Percentiles rank a stretch among this genome's conserved stretches.
Conservation (phyloP, 1,284 basidiomycete genomes). For the Nidula niveotomentosa region DNA sequence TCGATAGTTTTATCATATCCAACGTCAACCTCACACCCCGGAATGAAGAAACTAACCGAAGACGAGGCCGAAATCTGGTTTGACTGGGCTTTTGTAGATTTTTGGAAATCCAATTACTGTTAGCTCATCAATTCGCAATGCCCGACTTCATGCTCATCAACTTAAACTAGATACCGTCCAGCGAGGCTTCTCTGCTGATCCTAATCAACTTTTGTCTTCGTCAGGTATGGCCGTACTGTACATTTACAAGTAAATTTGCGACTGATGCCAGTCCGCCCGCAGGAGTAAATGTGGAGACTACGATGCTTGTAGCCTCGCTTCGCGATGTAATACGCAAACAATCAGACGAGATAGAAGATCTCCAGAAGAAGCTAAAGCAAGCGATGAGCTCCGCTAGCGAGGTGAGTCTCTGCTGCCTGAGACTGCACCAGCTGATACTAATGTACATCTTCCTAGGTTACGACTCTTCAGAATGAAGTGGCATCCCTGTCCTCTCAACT, state of each 20-base stretch:
- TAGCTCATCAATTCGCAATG: conserved; percentile 26
- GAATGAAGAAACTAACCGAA: conserved; percentile 35
- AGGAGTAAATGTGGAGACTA: conserved; percentile 76
- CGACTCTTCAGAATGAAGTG: conserved; percentile 41
- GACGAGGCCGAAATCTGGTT: conserved; percentile 94
- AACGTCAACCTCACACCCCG: conserved; percentile 31
- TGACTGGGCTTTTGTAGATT: conserved; percentile 98
- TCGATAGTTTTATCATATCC: conserved; percentile 56
- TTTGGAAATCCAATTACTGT: conserved; percentile 98
- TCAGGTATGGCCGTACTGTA: conserved; percentile 39
- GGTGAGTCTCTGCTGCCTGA: conserved; percentile 16
- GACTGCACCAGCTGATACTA: too few species aligned
- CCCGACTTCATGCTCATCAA: conserved; percentile 2
- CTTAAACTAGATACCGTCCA: conserved; percentile 62
- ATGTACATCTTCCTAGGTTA: conserved; percentile 20
- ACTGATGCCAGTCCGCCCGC: too few species aligned
- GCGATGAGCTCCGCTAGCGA: conserved; percentile 13
- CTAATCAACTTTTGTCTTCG: conserved; percentile 57
- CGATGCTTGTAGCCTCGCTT: conserved; percentile 78
- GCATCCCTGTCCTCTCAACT: conserved; percentile 49
- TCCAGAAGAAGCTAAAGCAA: conserved; percentile 55
- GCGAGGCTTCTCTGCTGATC: conserved; percentile 63
- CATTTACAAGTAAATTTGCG: neutral
- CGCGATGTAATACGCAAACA: conserved; percentile 81
- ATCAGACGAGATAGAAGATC: conserved; percentile 69